These are phyloP conservation scores for Gossypium sturtianum DNA, from an alignment of 345 rosid species.

Conservation along the genomic window DNA sequence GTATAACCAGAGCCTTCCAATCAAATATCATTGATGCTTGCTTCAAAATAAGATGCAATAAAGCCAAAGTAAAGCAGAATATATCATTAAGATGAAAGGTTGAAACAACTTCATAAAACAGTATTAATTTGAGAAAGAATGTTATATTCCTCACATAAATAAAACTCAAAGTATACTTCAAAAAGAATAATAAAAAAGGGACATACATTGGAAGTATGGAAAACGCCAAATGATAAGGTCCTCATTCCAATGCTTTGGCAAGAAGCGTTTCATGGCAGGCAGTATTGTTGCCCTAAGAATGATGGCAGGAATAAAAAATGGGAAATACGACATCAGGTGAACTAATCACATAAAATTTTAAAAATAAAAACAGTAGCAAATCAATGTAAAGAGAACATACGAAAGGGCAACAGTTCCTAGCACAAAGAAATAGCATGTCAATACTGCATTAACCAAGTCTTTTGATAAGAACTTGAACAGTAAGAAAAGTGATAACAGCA, in stretches of 20 bases:
- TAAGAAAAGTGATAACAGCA: slow-evolving; percentile 87
- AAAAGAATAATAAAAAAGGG: neutral
- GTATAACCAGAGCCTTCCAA: neutral
- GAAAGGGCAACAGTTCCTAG: slow-evolving; percentile 94
- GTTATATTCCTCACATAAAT: neutral
- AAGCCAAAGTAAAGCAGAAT: neutral
- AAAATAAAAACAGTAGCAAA: neutral
- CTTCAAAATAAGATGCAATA: neutral
- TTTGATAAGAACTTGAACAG: slow-evolving; percentile 92
- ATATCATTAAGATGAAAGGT: neutral
- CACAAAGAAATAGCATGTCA: slow-evolving; percentile 88
- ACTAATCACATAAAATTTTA: neutral
- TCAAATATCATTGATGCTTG: neutral
- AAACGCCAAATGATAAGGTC: slow-evolving; percentile 63
- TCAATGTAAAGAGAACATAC: slow-evolving; percentile 43
- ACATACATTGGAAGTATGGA: slow-evolving; percentile 80
- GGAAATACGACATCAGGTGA: neutral
- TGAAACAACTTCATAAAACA: neutral
- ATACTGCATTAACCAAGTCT: slow-evolving; percentile 92
- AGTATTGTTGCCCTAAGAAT: slow-evolving; percentile 77
- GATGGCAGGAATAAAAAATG: slow-evolving; percentile 9
- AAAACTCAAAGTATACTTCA: neutral
- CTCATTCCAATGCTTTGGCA: slow-evolving; percentile 85
- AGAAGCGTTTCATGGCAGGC: slow-evolving; percentile 65
- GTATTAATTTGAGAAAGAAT: too few relatives aligned